A percentile compares a stretch with the other conserved stretches of the same genome.
Evolutionary conservation across 2,329 filamentous ascomycete species (phyloP).

Genomic region (Fusarium bactridioides): DNA sequence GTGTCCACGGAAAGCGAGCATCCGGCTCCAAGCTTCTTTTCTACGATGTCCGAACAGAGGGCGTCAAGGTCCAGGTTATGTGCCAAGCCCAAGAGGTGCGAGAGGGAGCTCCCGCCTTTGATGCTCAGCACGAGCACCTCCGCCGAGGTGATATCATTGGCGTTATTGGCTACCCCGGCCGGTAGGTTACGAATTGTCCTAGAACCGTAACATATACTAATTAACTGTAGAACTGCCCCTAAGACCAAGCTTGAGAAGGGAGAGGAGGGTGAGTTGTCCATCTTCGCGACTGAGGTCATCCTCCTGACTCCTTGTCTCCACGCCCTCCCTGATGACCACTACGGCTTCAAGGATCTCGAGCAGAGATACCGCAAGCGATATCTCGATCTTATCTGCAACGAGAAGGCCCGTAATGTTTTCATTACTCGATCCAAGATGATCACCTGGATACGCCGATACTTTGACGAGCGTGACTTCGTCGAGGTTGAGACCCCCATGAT

Average conservation of each 20-base stretch:
- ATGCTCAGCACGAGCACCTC: conserved; percentile 87
- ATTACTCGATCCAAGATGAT: conserved; percentile 88
- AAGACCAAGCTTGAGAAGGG: conserved; percentile 87
- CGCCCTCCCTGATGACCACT: conserved; percentile 78
- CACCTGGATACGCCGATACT: conserved; percentile 86
- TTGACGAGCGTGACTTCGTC: conserved; percentile 86
- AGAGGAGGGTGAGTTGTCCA: conserved; percentile 80
- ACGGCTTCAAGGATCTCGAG: conserved; percentile 95
- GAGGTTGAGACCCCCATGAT: conserved; percentile 99
- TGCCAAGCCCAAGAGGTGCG: conserved; percentile 84
- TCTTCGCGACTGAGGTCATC: conserved; percentile 87
- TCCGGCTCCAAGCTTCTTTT: conserved; percentile 88
- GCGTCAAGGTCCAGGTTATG: conserved; percentile 84
- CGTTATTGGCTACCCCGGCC: conserved; percentile 42
- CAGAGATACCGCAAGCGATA: conserved; percentile 92
- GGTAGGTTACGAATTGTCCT: conserved; percentile 25
- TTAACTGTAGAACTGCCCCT: conserved; percentile 73
- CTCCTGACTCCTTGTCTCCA: conserved; percentile 92
- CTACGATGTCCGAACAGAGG: conserved; percentile 71
- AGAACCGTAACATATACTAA: conserved; percentile 19
- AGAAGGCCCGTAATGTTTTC: conserved; percentile 82
- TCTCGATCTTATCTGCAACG: conserved; percentile 97
- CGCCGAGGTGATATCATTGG: conserved; percentile 94
- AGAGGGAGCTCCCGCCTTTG: conserved; percentile 73
- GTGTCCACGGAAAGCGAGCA: conserved; percentile 88